phyloP scores from a whole-genome alignment of 2,329 filamentous ascomycete genomes.

The Aaosphaeria arxii region DNA sequence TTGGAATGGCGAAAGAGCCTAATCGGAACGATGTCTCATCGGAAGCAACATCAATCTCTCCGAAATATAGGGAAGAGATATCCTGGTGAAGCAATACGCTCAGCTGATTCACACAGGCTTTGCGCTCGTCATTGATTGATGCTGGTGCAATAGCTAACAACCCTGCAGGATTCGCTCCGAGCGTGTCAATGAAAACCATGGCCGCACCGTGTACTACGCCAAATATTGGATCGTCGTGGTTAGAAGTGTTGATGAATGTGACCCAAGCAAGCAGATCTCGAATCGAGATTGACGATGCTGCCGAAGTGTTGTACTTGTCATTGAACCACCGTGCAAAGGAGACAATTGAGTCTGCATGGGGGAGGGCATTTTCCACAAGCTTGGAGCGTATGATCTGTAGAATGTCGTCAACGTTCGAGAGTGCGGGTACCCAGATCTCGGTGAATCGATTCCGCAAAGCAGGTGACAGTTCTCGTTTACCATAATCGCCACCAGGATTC shows the following conservation, averaged over 20 bases:
- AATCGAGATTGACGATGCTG: slow-evolving; percentile 78
- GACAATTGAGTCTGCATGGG: slow-evolving; percentile 68
- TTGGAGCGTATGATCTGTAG: slow-evolving; percentile 82
- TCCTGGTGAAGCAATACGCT: slow-evolving; percentile 64
- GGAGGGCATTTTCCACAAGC: slow-evolving; percentile 55
- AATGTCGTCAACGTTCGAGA: slow-evolving; percentile 83
- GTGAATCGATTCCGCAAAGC: slow-evolving; percentile 95
- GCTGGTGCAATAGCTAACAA: slow-evolving; percentile 70
- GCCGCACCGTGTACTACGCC: slow-evolving; percentile 79
- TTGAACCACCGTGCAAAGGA: slow-evolving; percentile 94
- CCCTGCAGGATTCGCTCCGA: slow-evolving; percentile 92
- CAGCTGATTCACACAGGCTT: slow-evolving; percentile 70
- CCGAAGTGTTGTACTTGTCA: slow-evolving; percentile 69
- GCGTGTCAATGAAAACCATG: slow-evolving; percentile 92
- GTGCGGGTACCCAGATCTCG: slow-evolving; percentile 93
- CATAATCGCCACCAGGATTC: slow-evolving; percentile 98
- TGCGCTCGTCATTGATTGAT: slow-evolving; percentile 68
- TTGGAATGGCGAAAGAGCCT: slow-evolving; percentile 70
- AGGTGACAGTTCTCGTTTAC: slow-evolving; percentile 94
- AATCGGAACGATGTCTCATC: slow-evolving; percentile 58
- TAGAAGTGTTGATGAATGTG: slow-evolving; percentile 77
- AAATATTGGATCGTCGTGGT: slow-evolving; percentile 47
- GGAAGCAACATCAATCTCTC: slow-evolving; percentile 58
- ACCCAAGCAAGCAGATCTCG: slow-evolving; percentile 93
- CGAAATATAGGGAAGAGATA: slow-evolving; percentile 63